A percentile compares a stretch with the other conserved stretches of the same genome.
phyloP scores from a whole-genome alignment of 2,329 filamentous ascomycete genomes.

The Polytolypa hystricis region DNA sequence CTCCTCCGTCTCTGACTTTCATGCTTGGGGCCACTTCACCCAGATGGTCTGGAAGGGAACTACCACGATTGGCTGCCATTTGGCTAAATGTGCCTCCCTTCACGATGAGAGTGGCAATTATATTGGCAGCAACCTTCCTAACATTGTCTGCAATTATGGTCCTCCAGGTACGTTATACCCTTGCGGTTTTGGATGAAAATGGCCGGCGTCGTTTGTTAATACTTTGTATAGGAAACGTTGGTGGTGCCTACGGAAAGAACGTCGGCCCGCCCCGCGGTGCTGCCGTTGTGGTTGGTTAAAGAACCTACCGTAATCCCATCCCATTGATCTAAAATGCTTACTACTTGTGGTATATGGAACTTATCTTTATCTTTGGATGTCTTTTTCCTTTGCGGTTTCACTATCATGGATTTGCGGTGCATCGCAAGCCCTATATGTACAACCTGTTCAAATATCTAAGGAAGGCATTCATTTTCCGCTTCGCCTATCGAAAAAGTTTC shows the following conservation, averaged over 20 bases:
- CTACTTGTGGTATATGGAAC: too few relatives aligned
- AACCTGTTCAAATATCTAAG: too few relatives aligned
- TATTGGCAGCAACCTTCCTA: slow-evolving; percentile 52
- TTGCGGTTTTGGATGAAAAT: too few relatives aligned
- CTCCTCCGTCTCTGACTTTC: slow-evolving; percentile 53
- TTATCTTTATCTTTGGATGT: too few relatives aligned
- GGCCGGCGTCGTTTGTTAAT: not conserved
- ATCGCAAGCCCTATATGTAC: too few relatives aligned
- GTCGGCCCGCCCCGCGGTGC: slow-evolving; percentile 34
- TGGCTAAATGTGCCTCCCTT: slow-evolving; percentile 36
- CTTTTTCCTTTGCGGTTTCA: too few relatives aligned
- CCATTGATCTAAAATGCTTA: too few relatives aligned
- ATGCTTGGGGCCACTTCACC: slow-evolving; percentile 62
- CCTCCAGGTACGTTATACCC: slow-evolving; percentile 51
- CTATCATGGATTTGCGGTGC: too few relatives aligned
- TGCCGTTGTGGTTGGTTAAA: slow-evolving; percentile 15
- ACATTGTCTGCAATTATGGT: slow-evolving; percentile 82
- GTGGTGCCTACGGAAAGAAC: slow-evolving; percentile 42
- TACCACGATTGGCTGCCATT: slow-evolving; percentile 52
- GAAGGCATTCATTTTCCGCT: too few relatives aligned
- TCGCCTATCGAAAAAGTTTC: too few relatives aligned
- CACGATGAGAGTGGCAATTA: slow-evolving; percentile 24
- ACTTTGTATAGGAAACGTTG: slow-evolving; percentile 41
- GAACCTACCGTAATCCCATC: too few relatives aligned
- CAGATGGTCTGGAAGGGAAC: slow-evolving; percentile 62